These are phyloP conservation scores for Senecio squalidus DNA, from an alignment of 140 eudicot species.

Conservation along the genomic window DNA sequence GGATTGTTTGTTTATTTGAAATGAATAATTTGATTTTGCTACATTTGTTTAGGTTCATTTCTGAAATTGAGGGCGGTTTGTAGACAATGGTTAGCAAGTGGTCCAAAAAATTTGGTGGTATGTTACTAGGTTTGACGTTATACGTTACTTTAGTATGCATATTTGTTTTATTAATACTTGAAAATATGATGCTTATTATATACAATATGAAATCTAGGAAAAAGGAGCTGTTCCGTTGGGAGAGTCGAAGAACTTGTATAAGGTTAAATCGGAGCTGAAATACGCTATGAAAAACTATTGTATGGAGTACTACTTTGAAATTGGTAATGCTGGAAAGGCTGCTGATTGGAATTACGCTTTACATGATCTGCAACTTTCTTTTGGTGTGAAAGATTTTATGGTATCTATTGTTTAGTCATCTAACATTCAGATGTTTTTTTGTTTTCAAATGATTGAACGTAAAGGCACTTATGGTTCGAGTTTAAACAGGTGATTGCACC, in stretches of 20 bases:
- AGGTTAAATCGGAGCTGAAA: slow-evolving; percentile 74
- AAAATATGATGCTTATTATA: not conserved
- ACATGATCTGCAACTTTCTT: slow-evolving; percentile 86
- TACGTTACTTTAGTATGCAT: slow-evolving; percentile 11
- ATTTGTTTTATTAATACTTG: slow-evolving; percentile 9
- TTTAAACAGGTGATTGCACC: slow-evolving; percentile 81
- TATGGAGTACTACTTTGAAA: slow-evolving; percentile 83
- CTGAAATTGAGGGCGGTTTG: slow-evolving; percentile 94
- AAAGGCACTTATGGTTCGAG: not conserved
- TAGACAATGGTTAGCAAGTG: slow-evolving; percentile 88
- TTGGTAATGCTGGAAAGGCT: slow-evolving; percentile 46
- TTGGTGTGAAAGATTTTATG: slow-evolving; percentile 90
- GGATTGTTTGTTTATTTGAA: not conserved
- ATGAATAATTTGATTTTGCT: not conserved
- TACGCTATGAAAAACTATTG: slow-evolving; percentile 71
- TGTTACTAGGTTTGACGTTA: slow-evolving; percentile 25
- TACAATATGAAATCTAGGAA: slow-evolving; percentile 33
- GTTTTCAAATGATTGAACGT: not conserved
- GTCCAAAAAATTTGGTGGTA: slow-evolving; percentile 78
- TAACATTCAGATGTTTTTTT: not conserved
- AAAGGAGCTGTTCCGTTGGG: slow-evolving; percentile 64
- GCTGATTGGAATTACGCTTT: slow-evolving; percentile 54
- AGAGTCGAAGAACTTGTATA: slow-evolving; percentile 50
- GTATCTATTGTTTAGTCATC: slow-evolving; percentile 29
- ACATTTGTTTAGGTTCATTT: slow-evolving; percentile 60